phyloP scores from a whole-genome alignment of 257 asterid species.

The Lavandula angustifolia region DNA sequence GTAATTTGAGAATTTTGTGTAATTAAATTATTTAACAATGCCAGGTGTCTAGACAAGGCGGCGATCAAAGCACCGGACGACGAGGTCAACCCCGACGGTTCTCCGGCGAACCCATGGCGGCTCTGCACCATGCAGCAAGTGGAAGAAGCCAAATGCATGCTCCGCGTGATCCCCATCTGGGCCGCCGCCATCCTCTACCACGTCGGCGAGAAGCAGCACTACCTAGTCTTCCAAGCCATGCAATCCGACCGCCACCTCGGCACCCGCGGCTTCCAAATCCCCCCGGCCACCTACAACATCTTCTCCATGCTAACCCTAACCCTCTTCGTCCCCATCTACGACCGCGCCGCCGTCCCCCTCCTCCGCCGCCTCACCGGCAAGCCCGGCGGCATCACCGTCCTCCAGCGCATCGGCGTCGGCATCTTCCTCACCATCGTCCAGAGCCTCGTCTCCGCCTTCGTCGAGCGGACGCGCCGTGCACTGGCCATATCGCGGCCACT shows the following conservation, averaged over 20 bases:
- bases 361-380: constrained; percentile 55
- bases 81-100: constrained; percentile 56
- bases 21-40: background rate
- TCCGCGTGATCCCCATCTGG: constrained; percentile 75
- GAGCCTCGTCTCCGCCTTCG: constrained; percentile 52
- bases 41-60: constrained; percentile 73
- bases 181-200: constrained; percentile 69
- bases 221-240: constrained; percentile 84
- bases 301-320: constrained; percentile 76
- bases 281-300: constrained; percentile 72
- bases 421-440: constrained; percentile 47
- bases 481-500: constrained; percentile 40
- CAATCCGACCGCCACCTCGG: constrained; percentile 71
- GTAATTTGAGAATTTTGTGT: background rate
- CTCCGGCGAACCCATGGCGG: constrained; percentile 57
- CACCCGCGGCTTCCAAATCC: constrained; percentile 52
- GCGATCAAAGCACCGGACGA: constrained; percentile 61
- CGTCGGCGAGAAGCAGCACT: constrained; percentile 72
- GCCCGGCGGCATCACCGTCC: constrained; percentile 71
- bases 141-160: constrained; percentile 79
- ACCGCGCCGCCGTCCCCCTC: constrained; percentile 66
- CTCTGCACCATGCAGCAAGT: constrained; percentile 80
- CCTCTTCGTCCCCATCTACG: constrained; percentile 69
- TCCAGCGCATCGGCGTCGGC: constrained; percentile 80
- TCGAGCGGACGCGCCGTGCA: constrained; percentile 52